Percentiles rank a stretch among this genome's conserved stretches.
Conservation (phyloP, 495 filamentous ascomycete genomes). For the Daldinia bambusicola region DNA sequence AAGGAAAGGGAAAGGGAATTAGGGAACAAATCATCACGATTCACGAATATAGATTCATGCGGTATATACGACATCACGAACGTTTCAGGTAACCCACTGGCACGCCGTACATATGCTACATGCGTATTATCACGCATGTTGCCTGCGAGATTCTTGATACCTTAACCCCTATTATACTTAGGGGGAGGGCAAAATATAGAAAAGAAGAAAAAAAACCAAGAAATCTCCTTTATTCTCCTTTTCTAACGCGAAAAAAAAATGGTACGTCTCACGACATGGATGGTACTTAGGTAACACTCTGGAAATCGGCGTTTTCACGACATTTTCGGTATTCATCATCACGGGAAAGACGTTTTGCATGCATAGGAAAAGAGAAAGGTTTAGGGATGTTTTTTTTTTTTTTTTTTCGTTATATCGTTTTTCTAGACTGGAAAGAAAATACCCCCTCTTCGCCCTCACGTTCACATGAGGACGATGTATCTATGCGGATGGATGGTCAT, state of each 20-base stretch:
- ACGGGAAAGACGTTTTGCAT: background rate
- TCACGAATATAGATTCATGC: slow-evolving; percentile 26
- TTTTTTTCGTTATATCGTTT: background rate
- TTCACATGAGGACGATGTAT: background rate
- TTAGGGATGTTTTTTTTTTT: background rate
- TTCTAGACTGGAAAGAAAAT: slow-evolving; percentile 4
- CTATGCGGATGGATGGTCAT: background rate
- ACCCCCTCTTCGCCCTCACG: background rate
- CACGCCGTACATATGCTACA: background rate
- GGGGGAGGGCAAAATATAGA: slow-evolving; percentile 18
- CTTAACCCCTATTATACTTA: background rate
- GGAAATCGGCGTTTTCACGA: slow-evolving; percentile 5
- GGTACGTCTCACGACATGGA: slow-evolving; percentile 31
- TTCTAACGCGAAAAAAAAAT: slow-evolving; percentile 7
- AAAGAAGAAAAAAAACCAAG: slow-evolving; percentile 4
- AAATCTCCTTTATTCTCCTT: background rate
- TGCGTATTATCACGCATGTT: background rate
- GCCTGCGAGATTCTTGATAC: background rate
- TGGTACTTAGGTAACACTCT: slow-evolving; percentile 1
- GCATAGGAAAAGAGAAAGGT: slow-evolving; percentile 1
- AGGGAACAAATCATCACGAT: slow-evolving; percentile 16
- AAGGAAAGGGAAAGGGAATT: background rate
- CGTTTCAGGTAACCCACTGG: background rate
- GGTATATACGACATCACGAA: slow-evolving; percentile 7
- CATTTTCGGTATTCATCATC: background rate